These are phyloP conservation scores for Pseudogymnoascus sp. DNA, from an alignment of 2,329 filamentous ascomycete species.

Conservation along the genomic window DNA sequence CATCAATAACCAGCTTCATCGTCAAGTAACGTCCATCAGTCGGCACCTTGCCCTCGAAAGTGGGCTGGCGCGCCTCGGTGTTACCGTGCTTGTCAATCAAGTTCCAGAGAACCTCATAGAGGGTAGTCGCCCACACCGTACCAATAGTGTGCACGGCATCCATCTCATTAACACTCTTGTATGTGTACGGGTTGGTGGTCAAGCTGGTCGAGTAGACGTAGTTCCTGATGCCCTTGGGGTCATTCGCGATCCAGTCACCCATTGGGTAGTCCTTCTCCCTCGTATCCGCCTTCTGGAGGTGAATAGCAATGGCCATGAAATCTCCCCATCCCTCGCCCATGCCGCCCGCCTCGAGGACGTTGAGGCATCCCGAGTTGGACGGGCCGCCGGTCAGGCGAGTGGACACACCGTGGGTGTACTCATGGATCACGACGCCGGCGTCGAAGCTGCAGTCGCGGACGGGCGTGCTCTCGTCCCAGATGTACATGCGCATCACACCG, in stretches of 20 bases:
- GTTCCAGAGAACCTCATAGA: constrained; percentile 52
- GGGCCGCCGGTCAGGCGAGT: constrained; percentile 38
- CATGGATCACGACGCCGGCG: constrained; percentile 52
- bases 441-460: constrained; percentile 50
- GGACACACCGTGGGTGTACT: constrained; percentile 43
- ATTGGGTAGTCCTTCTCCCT: constrained; percentile 39
- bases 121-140: constrained; percentile 42
- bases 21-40: constrained; percentile 44
- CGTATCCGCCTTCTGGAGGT: constrained; percentile 38
- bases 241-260: constrained; percentile 42
- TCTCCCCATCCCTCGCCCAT: constrained; percentile 54
- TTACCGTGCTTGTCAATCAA: constrained; percentile 48
- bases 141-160: constrained; percentile 40
- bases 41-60: constrained; percentile 37
- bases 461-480: constrained; percentile 43
- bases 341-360: constrained; percentile 40
- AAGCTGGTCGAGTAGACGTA: constrained; percentile 45
- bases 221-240: constrained; percentile 37
- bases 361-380: constrained; percentile 37
- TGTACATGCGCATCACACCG: constrained; percentile 51
- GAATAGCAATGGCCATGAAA: constrained; percentile 45
- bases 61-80: constrained; percentile 35
- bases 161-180: constrained; percentile 35
- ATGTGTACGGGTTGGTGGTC: constrained; percentile 42
- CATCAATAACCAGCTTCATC: constrained; percentile 46